These are phyloP conservation scores for Platanthera zijinensis DNA, from an alignment of 106 monocot species.

Conservation along the genomic window DNA sequence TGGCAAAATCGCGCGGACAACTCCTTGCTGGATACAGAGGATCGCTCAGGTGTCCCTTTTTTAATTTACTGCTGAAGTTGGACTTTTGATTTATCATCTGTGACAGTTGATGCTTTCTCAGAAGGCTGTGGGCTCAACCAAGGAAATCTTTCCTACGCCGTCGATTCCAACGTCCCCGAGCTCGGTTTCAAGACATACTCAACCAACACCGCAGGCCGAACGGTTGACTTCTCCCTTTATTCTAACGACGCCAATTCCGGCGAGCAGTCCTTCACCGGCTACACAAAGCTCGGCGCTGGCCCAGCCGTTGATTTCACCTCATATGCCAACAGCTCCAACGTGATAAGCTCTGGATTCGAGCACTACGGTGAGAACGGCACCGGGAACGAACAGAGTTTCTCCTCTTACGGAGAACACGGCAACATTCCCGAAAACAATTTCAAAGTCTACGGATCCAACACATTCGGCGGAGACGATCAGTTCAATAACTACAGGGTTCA, in stretches of 20 bases:
- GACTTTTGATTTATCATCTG: too few relatives aligned
- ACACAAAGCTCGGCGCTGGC: conserved; percentile 48
- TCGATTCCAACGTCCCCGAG: conserved; percentile 36
- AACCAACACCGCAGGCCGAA: conserved; percentile 31
- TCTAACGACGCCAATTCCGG: conserved; percentile 67
- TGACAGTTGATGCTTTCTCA: too few relatives aligned
- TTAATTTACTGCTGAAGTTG: too few relatives aligned
- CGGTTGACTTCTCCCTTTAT: conserved; percentile 40
- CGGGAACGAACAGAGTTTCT: conserved; percentile 36
- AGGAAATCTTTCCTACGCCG: conserved; percentile 38
- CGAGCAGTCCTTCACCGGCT: conserved; percentile 59
- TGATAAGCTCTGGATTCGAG: conserved; percentile 43
- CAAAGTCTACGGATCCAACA: conserved; percentile 57
- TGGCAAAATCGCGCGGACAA: too few relatives aligned
- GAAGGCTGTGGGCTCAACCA: too few relatives aligned
- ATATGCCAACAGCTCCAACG: conserved; percentile 66
- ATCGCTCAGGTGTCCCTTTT: too few relatives aligned
- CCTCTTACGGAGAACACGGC: conserved; percentile 45
- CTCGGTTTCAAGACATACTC: conserved; percentile 73
- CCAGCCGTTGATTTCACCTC: conserved; percentile 24
- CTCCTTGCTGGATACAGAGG: too few relatives aligned
- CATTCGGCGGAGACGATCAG: conserved; percentile 18
- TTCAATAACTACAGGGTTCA: conserved; percentile 61
- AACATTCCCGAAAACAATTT: conserved; percentile 74
- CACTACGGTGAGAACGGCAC: conserved; percentile 48